These are phyloP conservation scores for Remersonia thermophila DNA, from an alignment of 2,329 filamentous ascomycete genomes.

Conservation along the genomic window DNA sequence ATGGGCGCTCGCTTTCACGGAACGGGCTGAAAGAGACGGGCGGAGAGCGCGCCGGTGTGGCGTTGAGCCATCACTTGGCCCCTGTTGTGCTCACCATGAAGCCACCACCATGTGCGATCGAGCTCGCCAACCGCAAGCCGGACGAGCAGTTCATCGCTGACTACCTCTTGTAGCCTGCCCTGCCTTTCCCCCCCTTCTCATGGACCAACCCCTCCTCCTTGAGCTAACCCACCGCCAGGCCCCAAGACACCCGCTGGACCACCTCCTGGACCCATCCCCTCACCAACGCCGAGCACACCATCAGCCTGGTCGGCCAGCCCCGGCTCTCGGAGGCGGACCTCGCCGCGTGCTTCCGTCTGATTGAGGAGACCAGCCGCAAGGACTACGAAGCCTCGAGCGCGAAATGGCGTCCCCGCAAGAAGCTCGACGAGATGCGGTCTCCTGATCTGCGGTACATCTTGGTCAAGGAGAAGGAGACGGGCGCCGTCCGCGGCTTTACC, in stretches of 20 bases:
- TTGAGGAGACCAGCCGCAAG: conserved; percentile 49
- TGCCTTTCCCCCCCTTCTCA: not conserved
- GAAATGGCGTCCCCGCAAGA: conserved; percentile 51
- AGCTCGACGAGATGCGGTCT: conserved; percentile 56
- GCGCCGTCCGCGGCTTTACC: conserved; percentile 39
- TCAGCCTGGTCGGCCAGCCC: conserved; percentile 31
- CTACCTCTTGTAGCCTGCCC: conserved; percentile 31
- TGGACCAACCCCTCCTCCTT: not conserved
- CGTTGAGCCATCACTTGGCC: too few species aligned
- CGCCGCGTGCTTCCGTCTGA: conserved; percentile 39
- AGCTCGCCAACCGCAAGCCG: conserved; percentile 33
- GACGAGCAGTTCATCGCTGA: conserved; percentile 36
- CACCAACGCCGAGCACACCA: conserved; percentile 27
- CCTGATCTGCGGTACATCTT: conserved; percentile 57
- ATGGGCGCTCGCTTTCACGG: too few species aligned
- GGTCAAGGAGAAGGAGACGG: conserved; percentile 28
- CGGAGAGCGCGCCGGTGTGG: too few species aligned
- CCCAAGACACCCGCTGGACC: conserved; percentile 15
- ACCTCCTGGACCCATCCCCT: conserved; percentile 39
- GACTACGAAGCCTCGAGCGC: conserved; percentile 51
- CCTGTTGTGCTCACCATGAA: conserved; percentile 7
- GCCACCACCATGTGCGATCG: conserved; percentile 24
- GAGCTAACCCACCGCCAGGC: not conserved
- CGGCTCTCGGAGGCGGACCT: conserved; percentile 33
- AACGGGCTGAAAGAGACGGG: too few species aligned